Evolutionary conservation across 129 eudicot genomes (phyloP), one percentile per base, ranked within the genome.

Genomic region (sunflower (Helianthus annuus)): DNA sequence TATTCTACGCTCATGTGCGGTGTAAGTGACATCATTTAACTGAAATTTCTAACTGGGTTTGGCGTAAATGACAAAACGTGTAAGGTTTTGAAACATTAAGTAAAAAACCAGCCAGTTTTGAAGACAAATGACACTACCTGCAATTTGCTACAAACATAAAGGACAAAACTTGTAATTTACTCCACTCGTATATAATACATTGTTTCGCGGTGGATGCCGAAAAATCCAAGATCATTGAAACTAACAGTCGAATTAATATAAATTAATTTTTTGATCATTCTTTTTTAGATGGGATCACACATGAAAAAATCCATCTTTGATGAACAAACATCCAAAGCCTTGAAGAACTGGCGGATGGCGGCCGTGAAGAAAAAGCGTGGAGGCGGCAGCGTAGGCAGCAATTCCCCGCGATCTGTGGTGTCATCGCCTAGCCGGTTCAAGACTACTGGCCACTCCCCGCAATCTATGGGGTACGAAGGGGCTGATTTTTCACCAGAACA

Each of bases 291-390:
- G 96, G 96, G 96, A 4, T 87, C 96, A 1, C 70, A 79, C 85
- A 90, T 90, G 93, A 90, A 90, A 69, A 90, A 76, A 57, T 78
- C 96, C 22, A 83, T 90, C 13, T 90, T 90, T 17, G 96, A 90
- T n/a, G 96, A 90, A 66, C 96, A 90, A 76, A 87, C 96, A 24
- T 68, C 90, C 11, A 87, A 79, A 69, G 96, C 93, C 53, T 78
- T 90, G 15, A 81, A 65, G 78, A 85, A 83, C 15, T 90, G 93
- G 93, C 85, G 82, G 39, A 89, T 63, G 82, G 88, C 76, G 53
- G 92, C 76, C 19, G 87, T 82, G 80, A 85, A 87, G 89, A 90
- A 79, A 72, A 79, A 78, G 24, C 83, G 78, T 13, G 77, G 59
- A 0, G 77, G 82, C 0, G 81, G 82, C 17, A 77, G 74, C 13